Conservation (phyloP, 2,329 filamentous ascomycete genomes). For the Canariomyces notabilis region DNA sequence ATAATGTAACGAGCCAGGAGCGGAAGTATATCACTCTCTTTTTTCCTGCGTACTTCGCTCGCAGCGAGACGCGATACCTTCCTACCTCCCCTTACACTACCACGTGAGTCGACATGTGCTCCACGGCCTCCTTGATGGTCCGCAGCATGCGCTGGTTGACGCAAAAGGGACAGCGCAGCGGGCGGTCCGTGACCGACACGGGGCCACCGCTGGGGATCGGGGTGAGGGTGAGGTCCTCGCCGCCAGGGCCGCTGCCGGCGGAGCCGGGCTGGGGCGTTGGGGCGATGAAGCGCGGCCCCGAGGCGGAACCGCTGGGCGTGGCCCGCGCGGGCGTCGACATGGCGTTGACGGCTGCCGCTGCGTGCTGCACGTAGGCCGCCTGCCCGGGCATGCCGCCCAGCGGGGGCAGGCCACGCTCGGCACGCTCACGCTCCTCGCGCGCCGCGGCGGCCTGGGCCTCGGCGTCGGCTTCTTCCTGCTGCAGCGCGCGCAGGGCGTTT, state of each 20-base stretch:
- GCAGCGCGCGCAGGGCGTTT: slow-evolving; percentile 53
- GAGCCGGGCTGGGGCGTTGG: slow-evolving; percentile 20
- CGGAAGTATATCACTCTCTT: no score
- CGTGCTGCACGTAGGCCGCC: slow-evolving; percentile 26
- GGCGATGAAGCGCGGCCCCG: slow-evolving; percentile 15
- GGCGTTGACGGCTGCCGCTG: slow-evolving; percentile 21
- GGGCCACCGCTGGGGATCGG: slow-evolving; percentile 49
- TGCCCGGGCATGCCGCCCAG: slow-evolving; percentile 22
- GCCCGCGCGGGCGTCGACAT: slow-evolving; percentile 24
- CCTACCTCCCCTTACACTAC: slow-evolving; percentile 38
- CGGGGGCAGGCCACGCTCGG: slow-evolving; percentile 37
- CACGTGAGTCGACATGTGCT: slow-evolving; percentile 58
- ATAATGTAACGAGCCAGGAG: no score
- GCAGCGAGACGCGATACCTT: no score
- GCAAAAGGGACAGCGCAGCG: slow-evolving; percentile 55
- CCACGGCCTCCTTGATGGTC: slow-evolving; percentile 57
- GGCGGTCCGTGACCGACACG: slow-evolving; percentile 42
- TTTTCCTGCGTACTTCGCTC: no score
- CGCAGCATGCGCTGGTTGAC: slow-evolving; percentile 58
- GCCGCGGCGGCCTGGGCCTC: slow-evolving; percentile 53
- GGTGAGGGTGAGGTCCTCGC: slow-evolving; percentile 46
- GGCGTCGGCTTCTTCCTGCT: slow-evolving; percentile 54
- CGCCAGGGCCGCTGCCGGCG: slow-evolving; percentile 5
- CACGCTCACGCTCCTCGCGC: slow-evolving; percentile 48
- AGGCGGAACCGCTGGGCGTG: not conserved